Evolutionary conservation across 805 yeast genomes (phyloP).

Genomic region (Yamadazyma kitorensis): DNA sequence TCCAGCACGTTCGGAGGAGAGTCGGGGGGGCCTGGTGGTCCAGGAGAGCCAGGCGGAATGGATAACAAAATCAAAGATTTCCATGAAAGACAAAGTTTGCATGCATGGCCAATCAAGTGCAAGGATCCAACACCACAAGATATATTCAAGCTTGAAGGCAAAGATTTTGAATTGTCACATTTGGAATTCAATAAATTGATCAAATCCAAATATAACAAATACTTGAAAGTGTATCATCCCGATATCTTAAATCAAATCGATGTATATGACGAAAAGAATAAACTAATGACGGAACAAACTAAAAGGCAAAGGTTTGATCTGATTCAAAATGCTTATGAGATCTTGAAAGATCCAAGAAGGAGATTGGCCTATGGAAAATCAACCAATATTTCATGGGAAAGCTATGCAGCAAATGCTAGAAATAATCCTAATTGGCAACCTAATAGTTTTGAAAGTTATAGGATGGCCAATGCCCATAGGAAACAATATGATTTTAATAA

Average conservation of each 20-base stretch:
- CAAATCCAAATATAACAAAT: conserved; percentile 29
- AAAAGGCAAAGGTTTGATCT: conserved; percentile 32
- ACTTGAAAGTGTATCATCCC: conserved; percentile 80
- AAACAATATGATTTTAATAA: conserved; percentile 25
- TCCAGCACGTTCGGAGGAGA: no score
- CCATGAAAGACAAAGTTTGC: conserved; percentile 22
- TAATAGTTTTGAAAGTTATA: conserved; percentile 28
- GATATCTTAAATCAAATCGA: conserved; percentile 44
- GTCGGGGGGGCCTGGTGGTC: no score
- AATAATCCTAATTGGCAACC: no score
- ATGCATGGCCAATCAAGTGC: conserved; percentile 54
- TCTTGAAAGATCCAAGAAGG: conserved; percentile 50
- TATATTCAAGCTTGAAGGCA: conserved; percentile 40
- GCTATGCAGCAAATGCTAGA: conserved; percentile 11
- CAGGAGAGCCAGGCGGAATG: no score
- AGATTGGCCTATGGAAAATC: conserved; percentile 28
- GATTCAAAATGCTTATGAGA: conserved; percentile 37
- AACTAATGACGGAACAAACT: conserved; percentile 25
- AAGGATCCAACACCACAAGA: conserved; percentile 68
- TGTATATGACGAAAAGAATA: conserved; percentile 25
- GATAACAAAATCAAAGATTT: conserved; percentile 5
- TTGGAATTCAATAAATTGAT: conserved; percentile 50
- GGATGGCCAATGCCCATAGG: conserved; percentile 40
- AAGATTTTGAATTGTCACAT: conserved; percentile 42
- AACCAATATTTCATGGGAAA: conserved; percentile 25